These are phyloP conservation scores for Salix dunnii DNA, from an alignment of 345 rosid genomes.

Conservation along the genomic window DNA sequence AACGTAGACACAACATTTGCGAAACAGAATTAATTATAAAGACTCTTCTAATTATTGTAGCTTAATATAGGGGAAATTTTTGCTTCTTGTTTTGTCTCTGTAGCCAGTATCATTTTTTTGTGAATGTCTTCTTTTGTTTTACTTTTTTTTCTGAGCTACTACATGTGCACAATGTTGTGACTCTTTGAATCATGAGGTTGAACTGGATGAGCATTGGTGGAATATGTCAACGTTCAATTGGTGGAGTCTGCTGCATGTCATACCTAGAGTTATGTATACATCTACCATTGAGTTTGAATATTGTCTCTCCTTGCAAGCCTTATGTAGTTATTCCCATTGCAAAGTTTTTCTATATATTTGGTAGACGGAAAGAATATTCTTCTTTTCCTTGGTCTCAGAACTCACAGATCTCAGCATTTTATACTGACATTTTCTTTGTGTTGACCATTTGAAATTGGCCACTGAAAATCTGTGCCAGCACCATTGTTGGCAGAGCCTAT, in stretches of 20 bases:
- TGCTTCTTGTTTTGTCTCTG: neutral
- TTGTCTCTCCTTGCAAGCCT: constrained; percentile 4
- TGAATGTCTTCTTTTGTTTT: neutral
- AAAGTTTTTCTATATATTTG: neutral
- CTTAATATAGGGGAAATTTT: neutral
- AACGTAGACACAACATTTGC: neutral
- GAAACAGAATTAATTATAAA: neutral
- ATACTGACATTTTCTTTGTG: neutral
- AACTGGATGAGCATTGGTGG: neutral
- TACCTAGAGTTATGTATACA: neutral
- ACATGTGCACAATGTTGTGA: neutral
- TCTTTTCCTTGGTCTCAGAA: neutral
- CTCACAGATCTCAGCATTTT: neutral
- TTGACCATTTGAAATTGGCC: neutral
- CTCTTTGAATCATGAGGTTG: neutral
- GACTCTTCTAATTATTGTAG: neutral
- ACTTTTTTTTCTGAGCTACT: neutral
- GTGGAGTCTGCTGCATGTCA: neutral
- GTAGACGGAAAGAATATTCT: neutral
- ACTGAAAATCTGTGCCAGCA: neutral
- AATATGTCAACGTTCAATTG: neutral
- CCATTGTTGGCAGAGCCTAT: neutral
- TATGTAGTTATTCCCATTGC: neutral
- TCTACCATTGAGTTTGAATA: neutral
- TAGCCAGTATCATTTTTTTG: neutral